phyloP scores from a whole-genome alignment of 2,329 filamentous ascomycete species.

The Fusarium sp. region DNA sequence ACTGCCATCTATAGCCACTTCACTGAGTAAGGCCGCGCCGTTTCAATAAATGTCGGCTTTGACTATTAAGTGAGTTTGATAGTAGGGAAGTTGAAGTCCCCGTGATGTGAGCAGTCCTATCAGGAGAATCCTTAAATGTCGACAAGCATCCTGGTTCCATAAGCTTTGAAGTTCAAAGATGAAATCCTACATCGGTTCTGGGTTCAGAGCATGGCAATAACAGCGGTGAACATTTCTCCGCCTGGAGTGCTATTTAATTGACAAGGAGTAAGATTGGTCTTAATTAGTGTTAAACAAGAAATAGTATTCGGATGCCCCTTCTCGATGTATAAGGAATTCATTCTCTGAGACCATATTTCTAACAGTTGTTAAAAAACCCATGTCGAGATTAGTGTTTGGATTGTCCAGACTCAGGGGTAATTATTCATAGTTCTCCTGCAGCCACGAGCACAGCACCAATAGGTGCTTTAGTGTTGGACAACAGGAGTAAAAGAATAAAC shows the following conservation, averaged over 20 bases:
- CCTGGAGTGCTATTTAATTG: neutral
- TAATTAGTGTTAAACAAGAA: neutral
- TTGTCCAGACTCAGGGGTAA: neutral
- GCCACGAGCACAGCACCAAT: neutral
- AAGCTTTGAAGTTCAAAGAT: neutral
- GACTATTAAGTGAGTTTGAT: neutral
- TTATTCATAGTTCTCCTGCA: neutral
- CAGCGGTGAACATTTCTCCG: neutral
- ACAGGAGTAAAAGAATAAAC: neutral
- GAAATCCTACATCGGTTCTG: neutral
- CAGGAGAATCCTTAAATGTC: neutral
- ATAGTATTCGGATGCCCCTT: neutral
- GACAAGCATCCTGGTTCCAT: neutral
- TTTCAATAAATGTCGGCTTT: neutral
- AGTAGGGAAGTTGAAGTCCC: neutral
- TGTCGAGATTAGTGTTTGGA: neutral
- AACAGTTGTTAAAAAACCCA: neutral
- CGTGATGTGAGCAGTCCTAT: neutral
- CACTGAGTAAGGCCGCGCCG: neutral
- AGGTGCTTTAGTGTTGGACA: neutral
- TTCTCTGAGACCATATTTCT: neutral
- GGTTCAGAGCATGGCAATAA: neutral
- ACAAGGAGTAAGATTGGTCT: neutral
- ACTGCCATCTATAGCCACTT: neutral
- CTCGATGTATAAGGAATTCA: neutral